Conservation (phyloP, 2,329 filamentous ascomycete genomes). For the Teratosphaeria destructans region DNA sequence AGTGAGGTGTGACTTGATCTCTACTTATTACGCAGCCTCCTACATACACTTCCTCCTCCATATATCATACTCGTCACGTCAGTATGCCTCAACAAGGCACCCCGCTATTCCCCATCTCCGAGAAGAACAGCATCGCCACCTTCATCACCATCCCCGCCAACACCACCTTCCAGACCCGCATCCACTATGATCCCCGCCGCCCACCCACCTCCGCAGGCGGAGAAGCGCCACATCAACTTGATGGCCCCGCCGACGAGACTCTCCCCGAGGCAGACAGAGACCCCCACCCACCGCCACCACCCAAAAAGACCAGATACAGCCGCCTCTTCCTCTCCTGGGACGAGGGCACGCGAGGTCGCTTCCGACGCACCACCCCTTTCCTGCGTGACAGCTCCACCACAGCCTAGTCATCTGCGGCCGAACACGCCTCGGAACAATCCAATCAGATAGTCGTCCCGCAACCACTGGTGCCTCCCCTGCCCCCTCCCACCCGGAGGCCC, state of each 20-base stretch:
- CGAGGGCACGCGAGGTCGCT: constrained; percentile 7
- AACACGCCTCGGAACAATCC: background rate
- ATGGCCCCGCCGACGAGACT: background rate
- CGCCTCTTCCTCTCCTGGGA: constrained; percentile 16
- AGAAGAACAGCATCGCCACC: constrained; percentile 32
- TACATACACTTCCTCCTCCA: too few relatives aligned
- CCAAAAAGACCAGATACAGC: background rate
- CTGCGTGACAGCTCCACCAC: background rate
- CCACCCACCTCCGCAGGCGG: background rate
- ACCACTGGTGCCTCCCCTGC: constrained; percentile 11
- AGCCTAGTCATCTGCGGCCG: background rate
- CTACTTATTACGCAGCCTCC: too few relatives aligned
- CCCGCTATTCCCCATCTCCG: constrained; percentile 34
- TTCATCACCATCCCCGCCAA: constrained; percentile 26
- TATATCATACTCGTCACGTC: too few relatives aligned
- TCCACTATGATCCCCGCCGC: constrained; percentile 8
- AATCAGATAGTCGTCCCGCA: background rate
- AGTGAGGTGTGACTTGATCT: too few relatives aligned
- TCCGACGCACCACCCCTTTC: constrained; percentile 1
- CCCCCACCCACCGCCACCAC: background rate
- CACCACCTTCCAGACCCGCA: constrained; percentile 11
- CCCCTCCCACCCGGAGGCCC: constrained; percentile 13
- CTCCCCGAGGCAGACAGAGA: background rate
- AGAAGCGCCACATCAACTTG: background rate
- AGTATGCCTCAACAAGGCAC: constrained; percentile 6